These are phyloP conservation scores for Tulasnella calospora DNA, from an alignment of 768 basidiomycete genomes.

Conservation along the genomic window DNA sequence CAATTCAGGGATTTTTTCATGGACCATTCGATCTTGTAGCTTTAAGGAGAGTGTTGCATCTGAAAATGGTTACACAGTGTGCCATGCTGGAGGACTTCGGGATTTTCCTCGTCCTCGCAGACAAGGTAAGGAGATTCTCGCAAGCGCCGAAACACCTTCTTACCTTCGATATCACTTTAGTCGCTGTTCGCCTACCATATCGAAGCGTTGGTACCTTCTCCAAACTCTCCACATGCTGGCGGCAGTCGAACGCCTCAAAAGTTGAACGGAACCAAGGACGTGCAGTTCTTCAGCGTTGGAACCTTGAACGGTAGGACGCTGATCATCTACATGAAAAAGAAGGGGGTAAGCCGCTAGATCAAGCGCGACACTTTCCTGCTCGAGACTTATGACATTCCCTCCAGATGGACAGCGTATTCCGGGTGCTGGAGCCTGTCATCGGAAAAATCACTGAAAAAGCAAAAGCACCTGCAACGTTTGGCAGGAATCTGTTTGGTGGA, in stretches of 20 bases:
- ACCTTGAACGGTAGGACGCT: constrained; percentile 80
- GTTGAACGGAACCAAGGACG: constrained; percentile 83
- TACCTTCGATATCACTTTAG: constrained; percentile 38
- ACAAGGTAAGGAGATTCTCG: constrained; percentile 54
- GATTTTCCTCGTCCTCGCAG: constrained; percentile 91
- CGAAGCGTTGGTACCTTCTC: constrained; percentile 90
- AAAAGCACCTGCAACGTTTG: constrained; percentile 63
- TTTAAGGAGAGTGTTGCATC: constrained; percentile 86
- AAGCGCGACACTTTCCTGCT: not conserved
- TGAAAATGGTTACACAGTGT: constrained; percentile 91
- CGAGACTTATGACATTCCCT: not conserved
- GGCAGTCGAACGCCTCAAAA: constrained; percentile 81
- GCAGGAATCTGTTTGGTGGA: constrained; percentile 70
- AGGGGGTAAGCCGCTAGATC: constrained; percentile 52
- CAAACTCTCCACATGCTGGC: constrained; percentile 55
- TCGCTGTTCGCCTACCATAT: constrained; percentile 91
- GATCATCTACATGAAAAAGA: constrained; percentile 94
- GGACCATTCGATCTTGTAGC: constrained; percentile 44
- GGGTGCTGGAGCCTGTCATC: constrained; percentile 93
- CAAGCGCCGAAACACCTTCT: not conserved
- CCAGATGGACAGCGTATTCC: constrained; percentile 86
- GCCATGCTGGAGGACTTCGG: constrained; percentile 96
- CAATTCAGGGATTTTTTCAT: not conserved
- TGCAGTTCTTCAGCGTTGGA: constrained; percentile 94
- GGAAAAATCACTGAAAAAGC: constrained; percentile 78